phyloP scores from a whole-genome alignment of 176 grass and related monocot genomes.

The Eremochloa ophiuroides region DNA sequence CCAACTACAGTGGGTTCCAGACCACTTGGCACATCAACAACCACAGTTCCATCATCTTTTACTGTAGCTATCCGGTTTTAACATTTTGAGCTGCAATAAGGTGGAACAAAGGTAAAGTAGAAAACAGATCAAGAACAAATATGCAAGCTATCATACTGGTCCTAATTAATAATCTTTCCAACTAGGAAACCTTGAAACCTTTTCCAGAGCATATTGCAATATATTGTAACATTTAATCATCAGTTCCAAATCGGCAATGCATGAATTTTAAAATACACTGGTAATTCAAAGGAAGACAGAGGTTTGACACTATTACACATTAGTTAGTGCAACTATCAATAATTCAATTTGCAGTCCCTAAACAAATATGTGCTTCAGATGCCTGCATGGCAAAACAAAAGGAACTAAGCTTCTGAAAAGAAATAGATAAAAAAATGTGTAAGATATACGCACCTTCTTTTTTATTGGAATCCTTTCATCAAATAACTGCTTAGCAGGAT shows the following conservation, averaged over 20 bases:
- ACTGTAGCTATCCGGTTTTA: constrained; percentile 80
- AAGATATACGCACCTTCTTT: constrained; percentile 56
- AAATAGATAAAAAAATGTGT: neutral
- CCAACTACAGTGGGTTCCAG: constrained; percentile 42
- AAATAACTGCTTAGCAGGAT: constrained; percentile 66
- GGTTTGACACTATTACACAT: neutral
- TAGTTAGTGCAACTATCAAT: neutral
- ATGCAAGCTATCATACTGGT: neutral
- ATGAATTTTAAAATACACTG: neutral
- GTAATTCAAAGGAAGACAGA: neutral
- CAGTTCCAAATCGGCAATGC: neutral
- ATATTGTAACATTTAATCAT: neutral
- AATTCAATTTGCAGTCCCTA: neutral
- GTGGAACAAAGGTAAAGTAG: neutral
- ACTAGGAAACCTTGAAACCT: neutral
- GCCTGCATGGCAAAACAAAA: neutral
- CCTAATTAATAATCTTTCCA: neutral
- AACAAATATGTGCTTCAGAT: neutral
- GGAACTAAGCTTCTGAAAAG: neutral
- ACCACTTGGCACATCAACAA: constrained; percentile 82
- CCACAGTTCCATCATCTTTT: constrained; percentile 91
- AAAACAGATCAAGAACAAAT: constrained; percentile 2
- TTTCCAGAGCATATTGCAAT: neutral
- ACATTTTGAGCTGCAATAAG: constrained; percentile 46
- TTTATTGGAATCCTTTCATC: constrained; percentile 70